Conservation (phyloP, 2,329 filamentous ascomycete genomes). For the Myriangium duriaei region DNA sequence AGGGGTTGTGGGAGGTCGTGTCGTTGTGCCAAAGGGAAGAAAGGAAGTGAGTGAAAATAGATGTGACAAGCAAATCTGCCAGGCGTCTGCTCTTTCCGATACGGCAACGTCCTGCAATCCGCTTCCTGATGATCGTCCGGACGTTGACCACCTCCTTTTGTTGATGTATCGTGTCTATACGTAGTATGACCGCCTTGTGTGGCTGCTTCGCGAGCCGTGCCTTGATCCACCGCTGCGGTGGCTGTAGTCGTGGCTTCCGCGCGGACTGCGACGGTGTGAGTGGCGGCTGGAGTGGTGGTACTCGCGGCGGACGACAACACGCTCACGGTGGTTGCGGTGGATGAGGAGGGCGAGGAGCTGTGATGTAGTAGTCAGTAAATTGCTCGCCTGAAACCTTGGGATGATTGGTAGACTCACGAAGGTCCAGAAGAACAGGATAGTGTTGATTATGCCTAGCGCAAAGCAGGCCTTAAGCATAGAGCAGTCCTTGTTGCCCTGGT, state of each 20-base stretch:
- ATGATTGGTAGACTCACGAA: constrained; percentile 10
- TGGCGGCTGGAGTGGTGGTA: constrained; percentile 36
- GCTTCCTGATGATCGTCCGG: too few species aligned
- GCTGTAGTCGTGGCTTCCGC: constrained; percentile 19
- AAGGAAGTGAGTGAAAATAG: too few species aligned
- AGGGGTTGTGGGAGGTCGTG: too few species aligned
- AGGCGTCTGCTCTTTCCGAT: too few species aligned
- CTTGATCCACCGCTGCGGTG: constrained; percentile 11
- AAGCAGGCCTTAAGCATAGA: constrained; percentile 85
- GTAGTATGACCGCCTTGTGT: constrained; percentile 7
- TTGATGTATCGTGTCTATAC: background rate
- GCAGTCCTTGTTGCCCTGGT: constrained; percentile 61
- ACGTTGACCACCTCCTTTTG: background rate
- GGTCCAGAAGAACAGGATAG: constrained; percentile 12
- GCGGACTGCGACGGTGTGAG: constrained; percentile 26
- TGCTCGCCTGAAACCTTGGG: background rate
- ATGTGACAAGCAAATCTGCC: too few species aligned
- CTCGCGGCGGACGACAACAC: constrained; percentile 41
- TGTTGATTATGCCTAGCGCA: constrained; percentile 82
- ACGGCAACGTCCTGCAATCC: too few species aligned
- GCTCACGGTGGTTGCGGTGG: constrained; percentile 31
- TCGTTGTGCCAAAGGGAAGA: too few species aligned
- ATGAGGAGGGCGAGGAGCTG: constrained; percentile 51
- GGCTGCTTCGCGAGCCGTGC: constrained; percentile 10
- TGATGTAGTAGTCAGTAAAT: background rate